Evolutionary conservation across 352 stramenopile genomes (phyloP).

Genomic region (Thraustotheca clavata): DNA sequence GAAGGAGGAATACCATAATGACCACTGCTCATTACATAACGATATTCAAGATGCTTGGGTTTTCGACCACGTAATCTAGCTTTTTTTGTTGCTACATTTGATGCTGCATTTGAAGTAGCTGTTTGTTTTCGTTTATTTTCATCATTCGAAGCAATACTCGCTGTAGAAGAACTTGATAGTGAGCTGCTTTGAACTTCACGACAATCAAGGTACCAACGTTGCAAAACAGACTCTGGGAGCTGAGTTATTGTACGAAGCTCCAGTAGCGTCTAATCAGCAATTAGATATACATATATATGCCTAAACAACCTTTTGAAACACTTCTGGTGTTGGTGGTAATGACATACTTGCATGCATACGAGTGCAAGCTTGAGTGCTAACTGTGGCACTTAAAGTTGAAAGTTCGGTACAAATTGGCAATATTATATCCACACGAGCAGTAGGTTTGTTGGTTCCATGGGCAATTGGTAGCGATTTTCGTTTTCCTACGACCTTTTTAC

Average conservation of each 20-base stretch:
- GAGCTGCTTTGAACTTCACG: background rate
- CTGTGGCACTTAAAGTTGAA: background rate
- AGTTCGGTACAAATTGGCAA: conserved; percentile 16
- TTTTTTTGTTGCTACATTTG: conserved; percentile 41
- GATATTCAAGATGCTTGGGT: conserved; percentile 22
- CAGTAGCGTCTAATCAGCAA: background rate
- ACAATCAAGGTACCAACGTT: conserved; percentile 17
- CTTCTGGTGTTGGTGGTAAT: conserved; percentile 20
- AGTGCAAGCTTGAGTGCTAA: conserved; percentile 20
- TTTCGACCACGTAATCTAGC: conserved; percentile 18
- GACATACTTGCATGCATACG: conserved; percentile 22
- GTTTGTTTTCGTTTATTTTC: conserved; percentile 9
- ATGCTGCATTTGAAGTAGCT: background rate
- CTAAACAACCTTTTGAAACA: conserved; percentile 10
- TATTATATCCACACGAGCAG: conserved; percentile 28
- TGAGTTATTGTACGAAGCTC: conserved; percentile 1
- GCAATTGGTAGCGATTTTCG: conserved; percentile 11
- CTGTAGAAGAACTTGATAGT: background rate
- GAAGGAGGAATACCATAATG: conserved; percentile 44
- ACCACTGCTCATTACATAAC: conserved; percentile 38
- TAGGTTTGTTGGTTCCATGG: conserved; percentile 25
- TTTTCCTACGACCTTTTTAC: conserved; percentile 45
- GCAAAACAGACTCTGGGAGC: background rate
- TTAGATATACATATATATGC: background rate
- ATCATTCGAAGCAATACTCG: conserved; percentile 21